These are phyloP conservation scores for Ophiostoma himal-ulmi DNA, from an alignment of 2,329 filamentous ascomycete genomes.

Conservation along the genomic window DNA sequence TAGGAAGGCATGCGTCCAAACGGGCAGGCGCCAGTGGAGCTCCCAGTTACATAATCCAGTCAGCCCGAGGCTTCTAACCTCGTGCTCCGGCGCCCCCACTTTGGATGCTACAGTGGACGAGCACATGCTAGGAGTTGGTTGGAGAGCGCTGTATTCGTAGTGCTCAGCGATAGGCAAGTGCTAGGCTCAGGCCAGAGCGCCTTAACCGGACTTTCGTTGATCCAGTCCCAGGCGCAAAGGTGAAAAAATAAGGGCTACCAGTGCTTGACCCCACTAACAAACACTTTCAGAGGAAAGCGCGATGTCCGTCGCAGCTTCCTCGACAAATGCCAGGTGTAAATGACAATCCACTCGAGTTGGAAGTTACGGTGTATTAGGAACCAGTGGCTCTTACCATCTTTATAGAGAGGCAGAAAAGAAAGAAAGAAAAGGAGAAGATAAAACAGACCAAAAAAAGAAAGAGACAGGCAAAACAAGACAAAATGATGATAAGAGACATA, in stretches of 20 bases:
- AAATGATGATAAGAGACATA: neutral
- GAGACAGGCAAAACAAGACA: neutral
- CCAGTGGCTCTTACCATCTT: neutral
- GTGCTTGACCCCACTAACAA: conserved; percentile 8
- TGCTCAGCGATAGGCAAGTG: neutral
- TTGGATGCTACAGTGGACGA: neutral
- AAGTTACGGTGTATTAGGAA: neutral
- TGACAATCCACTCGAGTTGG: neutral
- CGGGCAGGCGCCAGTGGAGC: conserved; percentile 9
- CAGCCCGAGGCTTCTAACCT: conserved; percentile 1
- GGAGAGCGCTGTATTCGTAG: neutral
- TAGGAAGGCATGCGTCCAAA: conserved; percentile 2
- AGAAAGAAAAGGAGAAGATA: neutral
- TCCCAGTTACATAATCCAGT: conserved; percentile 4
- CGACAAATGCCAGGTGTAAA: neutral
- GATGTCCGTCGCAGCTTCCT: conserved; percentile 12
- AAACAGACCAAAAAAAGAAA: neutral
- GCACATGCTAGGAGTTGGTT: neutral
- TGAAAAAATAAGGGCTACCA: conserved; percentile 22
- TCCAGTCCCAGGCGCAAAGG: conserved; percentile 18
- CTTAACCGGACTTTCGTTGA: conserved; percentile 21
- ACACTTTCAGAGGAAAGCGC: conserved; percentile 11
- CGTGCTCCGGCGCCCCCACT: conserved; percentile 13
- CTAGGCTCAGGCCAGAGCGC: conserved; percentile 2
- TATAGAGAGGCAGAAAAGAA: neutral